These are phyloP conservation scores for Fomitopsis pulvina DNA, from an alignment of 768 basidiomycete species.

Conservation along the genomic window DNA sequence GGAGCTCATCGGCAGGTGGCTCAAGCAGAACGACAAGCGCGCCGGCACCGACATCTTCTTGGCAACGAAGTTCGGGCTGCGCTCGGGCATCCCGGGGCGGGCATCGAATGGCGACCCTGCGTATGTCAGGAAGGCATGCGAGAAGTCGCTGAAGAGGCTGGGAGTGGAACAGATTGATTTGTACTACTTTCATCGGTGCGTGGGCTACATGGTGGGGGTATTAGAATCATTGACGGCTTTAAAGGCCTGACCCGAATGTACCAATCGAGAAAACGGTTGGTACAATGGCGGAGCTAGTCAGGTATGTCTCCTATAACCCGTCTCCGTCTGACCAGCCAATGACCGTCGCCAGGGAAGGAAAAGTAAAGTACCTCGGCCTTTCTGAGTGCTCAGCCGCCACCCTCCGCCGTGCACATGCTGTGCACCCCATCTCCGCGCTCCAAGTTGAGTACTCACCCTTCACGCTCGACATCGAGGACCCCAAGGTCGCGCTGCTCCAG, in stretches of 20 bases:
- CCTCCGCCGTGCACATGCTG: conserved; percentile 27
- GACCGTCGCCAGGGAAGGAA: conserved; percentile 18
- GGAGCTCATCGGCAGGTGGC: conserved; percentile 43
- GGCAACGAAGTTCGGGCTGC: conserved; percentile 50
- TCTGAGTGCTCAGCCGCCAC: conserved; percentile 23
- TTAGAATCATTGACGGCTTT: conserved; percentile 24
- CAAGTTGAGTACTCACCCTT: conserved; percentile 42
- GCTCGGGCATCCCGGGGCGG: conserved; percentile 17
- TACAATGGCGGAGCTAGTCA: conserved; percentile 23
- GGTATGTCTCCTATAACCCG: conserved; percentile 6
- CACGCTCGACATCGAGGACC: conserved; percentile 37
- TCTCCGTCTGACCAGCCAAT: neutral
- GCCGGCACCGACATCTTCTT: conserved; percentile 51
- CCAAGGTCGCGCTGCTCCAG: conserved; percentile 31
- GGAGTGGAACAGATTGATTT: conserved; percentile 32
- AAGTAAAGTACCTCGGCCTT: conserved; percentile 22
- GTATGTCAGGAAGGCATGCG: conserved; percentile 31
- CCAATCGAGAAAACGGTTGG: conserved; percentile 21
- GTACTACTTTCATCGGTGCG: conserved; percentile 33
- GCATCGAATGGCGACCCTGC: conserved; percentile 31
- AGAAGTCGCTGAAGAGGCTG: conserved; percentile 33
- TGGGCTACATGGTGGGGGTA: no score
- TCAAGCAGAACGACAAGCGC: conserved; percentile 34
- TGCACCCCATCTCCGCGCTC: conserved; percentile 38
- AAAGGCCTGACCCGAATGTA: conserved; percentile 15